Base-by-base conservation (phyloP, 345 rosid species). In the Hypericum androsaemum region DNA sequence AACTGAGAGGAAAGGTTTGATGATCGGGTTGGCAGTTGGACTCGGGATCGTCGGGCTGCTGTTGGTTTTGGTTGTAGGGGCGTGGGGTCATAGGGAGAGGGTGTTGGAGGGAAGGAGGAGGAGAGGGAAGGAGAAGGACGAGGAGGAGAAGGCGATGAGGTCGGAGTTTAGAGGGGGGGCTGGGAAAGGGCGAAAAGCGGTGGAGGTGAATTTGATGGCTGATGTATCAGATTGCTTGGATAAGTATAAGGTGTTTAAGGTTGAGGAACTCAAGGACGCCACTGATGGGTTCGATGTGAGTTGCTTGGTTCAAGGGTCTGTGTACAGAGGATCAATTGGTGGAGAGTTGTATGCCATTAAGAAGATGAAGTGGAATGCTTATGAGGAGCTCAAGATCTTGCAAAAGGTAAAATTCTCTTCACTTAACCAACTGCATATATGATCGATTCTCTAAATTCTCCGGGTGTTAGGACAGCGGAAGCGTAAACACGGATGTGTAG, bases 151-250 rank as follows among this genome's bases (percentile, higher is more conserved):
- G 32, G 32, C 32, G 32, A 22, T 22, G 60, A 49, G 54, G 64
- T 40, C 39, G 54, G 52, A 62, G 52, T 47, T 52, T 4, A 7
- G 57, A 8, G 50, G 40, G 10, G 56, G 51, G 51, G 64, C 60
- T 2, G 32, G 22, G 43, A 64, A 46, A 36, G 68, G 51, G 49
- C 6, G 51, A 59, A 69, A 57, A 38, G 66, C 65, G 6, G 59
- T 52, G 73, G 72, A 78, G 51, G 73, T 53, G 61, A 71, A 43
- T 67, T 64, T 83, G 54, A 60, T 83, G 77, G 87, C 84, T 10
- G 84, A 80, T 74, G 81, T 83, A 47, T 78, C 90, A 53, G 82
- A 72, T 37, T 80, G 90, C 64, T 60, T 83, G 78, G 90, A 78
- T 54, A 83, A 74, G 67, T 83, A 83, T 41, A 78, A 62, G 51